Conservation (phyloP, 2,329 filamentous ascomycete genomes). For the Ophiostoma populinum region DNA sequence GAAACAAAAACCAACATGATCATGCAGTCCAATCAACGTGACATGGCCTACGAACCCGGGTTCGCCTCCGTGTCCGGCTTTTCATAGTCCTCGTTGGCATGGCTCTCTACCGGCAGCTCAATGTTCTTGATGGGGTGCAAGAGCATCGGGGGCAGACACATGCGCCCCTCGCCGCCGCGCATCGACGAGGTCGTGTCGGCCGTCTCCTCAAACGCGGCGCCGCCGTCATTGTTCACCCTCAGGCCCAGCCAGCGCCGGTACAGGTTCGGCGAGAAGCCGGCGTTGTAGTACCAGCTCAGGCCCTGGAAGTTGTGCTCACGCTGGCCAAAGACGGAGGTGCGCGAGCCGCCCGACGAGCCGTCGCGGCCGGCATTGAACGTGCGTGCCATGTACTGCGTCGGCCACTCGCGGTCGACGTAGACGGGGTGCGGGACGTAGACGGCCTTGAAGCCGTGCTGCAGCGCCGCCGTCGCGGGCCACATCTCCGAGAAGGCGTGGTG, state of each 20-base stretch:
- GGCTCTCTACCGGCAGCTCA: constrained; percentile 44
- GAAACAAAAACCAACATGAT: not conserved
- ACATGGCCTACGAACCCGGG: constrained; percentile 21
- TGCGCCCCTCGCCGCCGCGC: constrained; percentile 58
- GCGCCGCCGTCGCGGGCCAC: constrained; percentile 76
- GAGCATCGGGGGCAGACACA: constrained; percentile 83
- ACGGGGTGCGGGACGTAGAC: constrained; percentile 82
- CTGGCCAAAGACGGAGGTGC: constrained; percentile 61
- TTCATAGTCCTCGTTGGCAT: constrained; percentile 28
- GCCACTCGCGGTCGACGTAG: constrained; percentile 79
- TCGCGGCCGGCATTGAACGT: constrained; percentile 68
- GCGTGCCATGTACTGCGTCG: constrained; percentile 54
- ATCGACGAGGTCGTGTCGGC: constrained; percentile 33
- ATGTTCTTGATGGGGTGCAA: constrained; percentile 77
- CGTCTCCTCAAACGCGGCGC: constrained; percentile 55
- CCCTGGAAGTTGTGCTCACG: constrained; percentile 79
- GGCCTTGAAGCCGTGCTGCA: constrained; percentile 86
- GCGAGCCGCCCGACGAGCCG: constrained; percentile 55
- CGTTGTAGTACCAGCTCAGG: constrained; percentile 84
- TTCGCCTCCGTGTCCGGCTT: constrained; percentile 32
- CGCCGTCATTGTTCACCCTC: constrained; percentile 60
- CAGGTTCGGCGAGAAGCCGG: constrained; percentile 62
- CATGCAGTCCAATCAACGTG: not conserved
- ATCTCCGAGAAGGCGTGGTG: constrained; percentile 92
- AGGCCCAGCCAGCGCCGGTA: constrained; percentile 79